phyloP scores from a whole-genome alignment of 805 yeast genomes.

The Jamesozyma hellenica region DNA sequence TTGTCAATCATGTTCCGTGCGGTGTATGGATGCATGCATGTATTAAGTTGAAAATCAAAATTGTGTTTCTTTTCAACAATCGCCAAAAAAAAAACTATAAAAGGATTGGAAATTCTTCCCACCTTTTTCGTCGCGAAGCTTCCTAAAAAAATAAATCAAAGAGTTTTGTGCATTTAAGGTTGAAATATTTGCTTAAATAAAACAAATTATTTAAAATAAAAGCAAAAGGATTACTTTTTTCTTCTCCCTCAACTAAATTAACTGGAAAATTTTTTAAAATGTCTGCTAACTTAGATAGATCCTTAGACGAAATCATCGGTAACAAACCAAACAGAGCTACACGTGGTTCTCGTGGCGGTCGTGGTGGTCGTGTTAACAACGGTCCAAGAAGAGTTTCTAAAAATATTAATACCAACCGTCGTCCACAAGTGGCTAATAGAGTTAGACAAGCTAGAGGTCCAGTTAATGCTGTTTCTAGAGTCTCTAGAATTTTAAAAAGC shows the following conservation, averaged over 20 bases:
- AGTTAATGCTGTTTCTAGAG: constrained; percentile 28
- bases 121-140: too few species aligned
- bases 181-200: too few species aligned
- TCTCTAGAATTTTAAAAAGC: constrained; percentile 32
- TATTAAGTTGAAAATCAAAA: too few species aligned
- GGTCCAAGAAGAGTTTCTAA: constrained; percentile 27
- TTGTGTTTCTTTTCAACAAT: too few species aligned
- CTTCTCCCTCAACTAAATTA: background rate
- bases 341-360: constrained; percentile 22
- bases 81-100: too few species aligned
- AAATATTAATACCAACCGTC: constrained; percentile 24
- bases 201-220: too few species aligned
- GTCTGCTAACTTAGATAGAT: constrained; percentile 82
- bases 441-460: constrained; percentile 21
- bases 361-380: constrained; percentile 20
- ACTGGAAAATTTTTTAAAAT: constrained; percentile 25
- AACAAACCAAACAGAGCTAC: constrained; percentile 31
- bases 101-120: too few species aligned
- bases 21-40: too few species aligned
- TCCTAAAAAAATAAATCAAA: too few species aligned
- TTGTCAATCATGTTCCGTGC: too few species aligned
- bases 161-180: too few species aligned
- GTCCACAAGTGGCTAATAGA: constrained; percentile 13
- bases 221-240: background rate
- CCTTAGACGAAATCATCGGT: constrained; percentile 89